Conservation (phyloP, 2,329 filamentous ascomycete species). For the Samsoniella hepiali region DNA sequence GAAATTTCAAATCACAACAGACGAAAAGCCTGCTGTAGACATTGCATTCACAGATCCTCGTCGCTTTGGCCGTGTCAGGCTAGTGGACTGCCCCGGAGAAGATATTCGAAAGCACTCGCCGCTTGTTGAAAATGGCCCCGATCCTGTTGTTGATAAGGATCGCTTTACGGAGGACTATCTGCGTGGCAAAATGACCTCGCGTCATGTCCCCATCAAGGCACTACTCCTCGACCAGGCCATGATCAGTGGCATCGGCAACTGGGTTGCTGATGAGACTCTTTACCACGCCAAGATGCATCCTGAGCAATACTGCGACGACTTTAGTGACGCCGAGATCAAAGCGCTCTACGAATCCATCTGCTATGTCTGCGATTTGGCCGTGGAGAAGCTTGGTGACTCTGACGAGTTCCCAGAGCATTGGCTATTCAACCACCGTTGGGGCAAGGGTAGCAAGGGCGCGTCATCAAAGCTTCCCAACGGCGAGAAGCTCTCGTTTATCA, state of each 20-base stretch:
- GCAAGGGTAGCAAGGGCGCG: slow-evolving; percentile 76
- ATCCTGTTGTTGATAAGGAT: slow-evolving; percentile 81
- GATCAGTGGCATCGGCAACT: slow-evolving; percentile 93
- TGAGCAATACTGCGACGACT: slow-evolving; percentile 86
- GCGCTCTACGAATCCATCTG: slow-evolving; percentile 69
- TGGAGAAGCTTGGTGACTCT: slow-evolving; percentile 76
- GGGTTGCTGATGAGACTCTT: slow-evolving; percentile 92
- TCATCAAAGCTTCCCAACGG: slow-evolving; percentile 72
- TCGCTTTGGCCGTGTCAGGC: slow-evolving; percentile 72
- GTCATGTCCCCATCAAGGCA: slow-evolving; percentile 85
- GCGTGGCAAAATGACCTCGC: slow-evolving; percentile 63
- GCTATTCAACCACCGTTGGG: slow-evolving; percentile 87
- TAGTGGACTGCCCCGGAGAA: slow-evolving; percentile 75
- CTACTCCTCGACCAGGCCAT: slow-evolving; percentile 82
- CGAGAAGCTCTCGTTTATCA: slow-evolving; percentile 79
- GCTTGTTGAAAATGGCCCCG: slow-evolving; percentile 87
- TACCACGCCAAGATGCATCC: slow-evolving; percentile 88
- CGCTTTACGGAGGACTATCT: slow-evolving; percentile 76
- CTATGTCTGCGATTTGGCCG: slow-evolving; percentile 75
- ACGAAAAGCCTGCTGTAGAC: slow-evolving; percentile 51
- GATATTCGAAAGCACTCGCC: slow-evolving; percentile 75
- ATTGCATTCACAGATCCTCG: slow-evolving; percentile 82
- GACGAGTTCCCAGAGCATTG: slow-evolving; percentile 81
- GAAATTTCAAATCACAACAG: slow-evolving; percentile 77
- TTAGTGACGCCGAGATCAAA: slow-evolving; percentile 67